A percentile compares a stretch with the other conserved stretches of the same genome.
These are phyloP conservation scores for Exophiala sp. DNA, from an alignment of 2,329 filamentous ascomycete genomes.

Conservation along the genomic window DNA sequence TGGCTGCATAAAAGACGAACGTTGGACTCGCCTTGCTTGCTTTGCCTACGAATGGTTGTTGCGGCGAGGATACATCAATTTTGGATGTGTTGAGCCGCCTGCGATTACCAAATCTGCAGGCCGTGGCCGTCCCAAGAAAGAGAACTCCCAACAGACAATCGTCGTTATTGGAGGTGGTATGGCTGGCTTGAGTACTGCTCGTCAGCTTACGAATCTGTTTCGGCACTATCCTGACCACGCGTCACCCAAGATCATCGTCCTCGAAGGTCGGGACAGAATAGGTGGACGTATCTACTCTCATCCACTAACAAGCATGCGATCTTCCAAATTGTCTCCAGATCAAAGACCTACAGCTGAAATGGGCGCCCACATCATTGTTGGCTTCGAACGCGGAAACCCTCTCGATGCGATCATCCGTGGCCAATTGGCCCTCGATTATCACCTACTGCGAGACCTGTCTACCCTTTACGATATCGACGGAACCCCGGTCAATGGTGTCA, in stretches of 20 bases:
- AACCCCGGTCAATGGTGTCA: conserved; percentile 66
- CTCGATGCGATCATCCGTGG: conserved; percentile 86
- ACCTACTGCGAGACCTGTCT: conserved; percentile 72
- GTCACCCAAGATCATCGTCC: conserved; percentile 69
- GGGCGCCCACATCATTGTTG: conserved; percentile 97
- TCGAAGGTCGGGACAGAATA: conserved; percentile 83
- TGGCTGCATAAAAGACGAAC: conserved; percentile 79
- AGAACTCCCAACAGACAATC: conserved; percentile 64
- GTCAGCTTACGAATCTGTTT: conserved; percentile 84
- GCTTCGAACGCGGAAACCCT: conserved; percentile 92
- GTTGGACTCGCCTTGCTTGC: conserved; percentile 85
- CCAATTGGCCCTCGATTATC: conserved; percentile 82
- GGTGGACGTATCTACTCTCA: conserved; percentile 93
- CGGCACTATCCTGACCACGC: conserved; percentile 71
- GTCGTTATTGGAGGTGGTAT: conserved; percentile 92
- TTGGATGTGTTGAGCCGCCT: conserved; percentile 79
- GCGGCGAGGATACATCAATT: conserved; percentile 92
- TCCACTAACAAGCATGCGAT: conserved; percentile 59
- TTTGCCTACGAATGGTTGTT: conserved; percentile 91
- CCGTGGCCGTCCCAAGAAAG: conserved; percentile 41
- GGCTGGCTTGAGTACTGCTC: conserved; percentile 84
- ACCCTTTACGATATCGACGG: conserved; percentile 76
- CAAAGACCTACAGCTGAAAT: conserved; percentile 82
- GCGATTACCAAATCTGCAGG: conserved; percentile 38
- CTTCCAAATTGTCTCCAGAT: conserved; percentile 49